These are phyloP conservation scores for Lactarius quietus DNA, from an alignment of 768 basidiomycete species.

Conservation along the genomic window DNA sequence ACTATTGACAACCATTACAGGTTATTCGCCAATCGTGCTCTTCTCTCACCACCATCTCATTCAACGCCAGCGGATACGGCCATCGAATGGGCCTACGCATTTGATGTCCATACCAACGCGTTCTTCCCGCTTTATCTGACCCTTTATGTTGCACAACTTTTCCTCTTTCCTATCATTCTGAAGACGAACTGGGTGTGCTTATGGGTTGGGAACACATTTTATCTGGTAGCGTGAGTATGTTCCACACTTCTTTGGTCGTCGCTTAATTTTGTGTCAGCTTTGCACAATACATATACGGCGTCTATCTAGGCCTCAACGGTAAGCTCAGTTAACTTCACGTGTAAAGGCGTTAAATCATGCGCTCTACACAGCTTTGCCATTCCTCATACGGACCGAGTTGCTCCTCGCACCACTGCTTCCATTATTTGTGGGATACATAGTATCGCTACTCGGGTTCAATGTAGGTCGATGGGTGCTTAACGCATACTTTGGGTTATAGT, in stretches of 20 bases:
- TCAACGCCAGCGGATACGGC: slow-evolving; percentile 63
- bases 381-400: slow-evolving; percentile 85
- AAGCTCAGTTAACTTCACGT: slow-evolving; percentile 29
- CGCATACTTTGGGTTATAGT: slow-evolving; percentile 62
- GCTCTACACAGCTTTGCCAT: slow-evolving; percentile 70
- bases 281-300: slow-evolving; percentile 87
- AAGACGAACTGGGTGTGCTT: slow-evolving; percentile 92
- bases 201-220: slow-evolving; percentile 88
- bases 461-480: slow-evolving; percentile 77
- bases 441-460: slow-evolving; percentile 89
- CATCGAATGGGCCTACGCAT: slow-evolving; percentile 93
- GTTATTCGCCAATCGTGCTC: slow-evolving; percentile 67
- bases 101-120: slow-evolving; percentile 95
- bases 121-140: slow-evolving; percentile 94
- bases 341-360: slow-evolving; percentile 13
- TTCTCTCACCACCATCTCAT: slow-evolving; percentile 70
- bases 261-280: slow-evolving; percentile 44
- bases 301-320: slow-evolving; percentile 85
- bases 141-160: slow-evolving; percentile 84
- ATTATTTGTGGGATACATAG: slow-evolving; percentile 78
- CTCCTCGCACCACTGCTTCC: slow-evolving; percentile 89
- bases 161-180: slow-evolving; percentile 79
- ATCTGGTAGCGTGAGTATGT: slow-evolving; percentile 71
- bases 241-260: neutral
- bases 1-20: slow-evolving; percentile 35